Conservation (phyloP, 495 filamentous ascomycete genomes). For the Xylaria acuta region DNA sequence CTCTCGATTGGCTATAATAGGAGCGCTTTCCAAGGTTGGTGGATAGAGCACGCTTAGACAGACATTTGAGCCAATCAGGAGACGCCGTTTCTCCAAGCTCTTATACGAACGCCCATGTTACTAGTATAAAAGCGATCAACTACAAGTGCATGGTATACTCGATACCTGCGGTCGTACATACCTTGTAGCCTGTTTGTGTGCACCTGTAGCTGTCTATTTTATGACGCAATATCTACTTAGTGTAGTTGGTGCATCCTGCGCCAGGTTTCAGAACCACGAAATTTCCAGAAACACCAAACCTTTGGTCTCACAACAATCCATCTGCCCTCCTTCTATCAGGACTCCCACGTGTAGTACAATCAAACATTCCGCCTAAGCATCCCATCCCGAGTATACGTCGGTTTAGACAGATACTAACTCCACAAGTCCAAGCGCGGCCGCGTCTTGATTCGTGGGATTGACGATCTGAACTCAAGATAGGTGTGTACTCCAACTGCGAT, state of each 20-base stretch:
- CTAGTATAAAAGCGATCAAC: neutral
- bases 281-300: neutral
- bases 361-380: neutral
- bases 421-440: neutral
- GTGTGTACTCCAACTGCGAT: slow-evolving; percentile 16
- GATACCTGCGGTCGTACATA: neutral
- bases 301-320: neutral
- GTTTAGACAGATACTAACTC: neutral
- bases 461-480: slow-evolving; percentile 8
- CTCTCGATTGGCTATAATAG: slow-evolving; percentile 15
- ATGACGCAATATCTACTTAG: slow-evolving; percentile 11
- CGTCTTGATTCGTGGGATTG: slow-evolving; percentile 8
- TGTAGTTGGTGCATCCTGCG: neutral
- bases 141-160: neutral
- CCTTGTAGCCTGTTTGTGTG: neutral
- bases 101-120: neutral
- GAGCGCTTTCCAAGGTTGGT: slow-evolving; percentile 3
- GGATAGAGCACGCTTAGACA: neutral
- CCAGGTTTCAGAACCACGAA: neutral
- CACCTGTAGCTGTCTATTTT: neutral
- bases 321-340: neutral
- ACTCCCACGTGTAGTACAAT: neutral
- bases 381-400: neutral
- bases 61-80: neutral
- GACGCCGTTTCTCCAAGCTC: neutral